Evolutionary conservation across 352 stramenopile genomes (phyloP).

Genomic region (Phytophthora sp.): DNA sequence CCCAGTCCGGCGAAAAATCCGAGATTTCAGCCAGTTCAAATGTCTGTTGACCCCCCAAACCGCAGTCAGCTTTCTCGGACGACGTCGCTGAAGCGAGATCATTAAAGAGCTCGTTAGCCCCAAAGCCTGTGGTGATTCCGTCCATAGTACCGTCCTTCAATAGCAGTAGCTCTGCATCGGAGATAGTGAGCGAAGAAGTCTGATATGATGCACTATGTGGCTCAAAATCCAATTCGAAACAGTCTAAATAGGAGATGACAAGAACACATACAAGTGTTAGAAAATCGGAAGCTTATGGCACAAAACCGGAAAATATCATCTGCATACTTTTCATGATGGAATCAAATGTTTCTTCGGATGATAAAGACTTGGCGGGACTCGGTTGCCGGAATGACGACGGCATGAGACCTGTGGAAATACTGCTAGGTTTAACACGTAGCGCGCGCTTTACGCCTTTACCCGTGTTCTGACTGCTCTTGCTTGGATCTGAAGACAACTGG

Average conservation of each 20-base stretch:
- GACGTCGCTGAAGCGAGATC: constrained; percentile 14
- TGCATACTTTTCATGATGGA: constrained; percentile 62
- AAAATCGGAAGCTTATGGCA: not conserved
- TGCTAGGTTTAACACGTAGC: constrained; percentile 27
- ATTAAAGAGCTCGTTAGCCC: constrained; percentile 43
- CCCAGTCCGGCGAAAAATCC: constrained; percentile 88
- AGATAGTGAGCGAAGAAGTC: constrained; percentile 20
- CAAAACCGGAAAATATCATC: not conserved
- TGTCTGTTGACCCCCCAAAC: constrained; percentile 29
- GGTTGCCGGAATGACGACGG: constrained; percentile 17
- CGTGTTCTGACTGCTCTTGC: constrained; percentile 1
- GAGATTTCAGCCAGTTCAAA: constrained; percentile 64
- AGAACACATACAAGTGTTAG: constrained; percentile 5
- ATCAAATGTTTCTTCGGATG: constrained; percentile 49
- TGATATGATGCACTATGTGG: constrained; percentile 18
- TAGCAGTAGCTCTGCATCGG: constrained; percentile 32
- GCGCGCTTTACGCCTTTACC: constrained; percentile 48
- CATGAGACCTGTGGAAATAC: not conserved
- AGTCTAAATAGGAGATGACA: constrained; percentile 43
- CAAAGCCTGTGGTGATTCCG: constrained; percentile 30
- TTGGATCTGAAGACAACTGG: constrained; percentile 4
- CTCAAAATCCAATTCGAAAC: constrained; percentile 59
- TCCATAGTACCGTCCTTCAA: constrained; percentile 45
- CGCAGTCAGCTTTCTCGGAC: constrained; percentile 5
- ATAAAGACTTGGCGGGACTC: constrained; percentile 8